phyloP scores from a whole-genome alignment of 371 early-diverging fungal genomes.

The Sporodiniella umbellata region DNA sequence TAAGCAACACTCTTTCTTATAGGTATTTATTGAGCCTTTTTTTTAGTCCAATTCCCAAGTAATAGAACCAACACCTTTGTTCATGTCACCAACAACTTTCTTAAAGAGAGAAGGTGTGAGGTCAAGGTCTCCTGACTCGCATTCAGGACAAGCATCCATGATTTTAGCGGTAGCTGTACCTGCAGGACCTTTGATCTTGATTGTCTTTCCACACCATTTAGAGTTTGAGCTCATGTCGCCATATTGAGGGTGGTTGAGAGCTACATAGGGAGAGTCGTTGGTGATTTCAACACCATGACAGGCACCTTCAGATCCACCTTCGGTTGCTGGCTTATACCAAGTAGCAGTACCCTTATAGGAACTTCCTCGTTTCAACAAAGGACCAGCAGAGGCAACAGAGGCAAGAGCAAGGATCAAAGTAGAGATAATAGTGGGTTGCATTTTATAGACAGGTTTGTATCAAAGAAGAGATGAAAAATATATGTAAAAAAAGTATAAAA shows the following conservation, averaged over 20 bases:
- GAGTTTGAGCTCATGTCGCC: conserved; percentile 9
- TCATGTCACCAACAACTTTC: conserved; percentile 22
- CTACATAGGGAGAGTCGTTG: conserved; percentile 10
- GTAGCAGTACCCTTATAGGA: conserved; percentile 16
- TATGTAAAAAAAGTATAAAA: too few relatives aligned
- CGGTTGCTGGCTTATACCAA: conserved; percentile 16
- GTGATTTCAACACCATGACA: conserved; percentile 8
- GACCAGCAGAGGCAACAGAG: too few relatives aligned
- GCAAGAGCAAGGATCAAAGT: too few relatives aligned
- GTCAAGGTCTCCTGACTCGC: conserved; percentile 1
- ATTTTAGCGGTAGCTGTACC: conserved; percentile 13
- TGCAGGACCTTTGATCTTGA: conserved; percentile 9
- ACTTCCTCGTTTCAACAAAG: conserved; percentile 7
- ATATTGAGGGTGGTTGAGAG: conserved; percentile 13
- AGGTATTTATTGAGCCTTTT: too few relatives aligned
- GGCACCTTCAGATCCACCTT: conserved; percentile 16
- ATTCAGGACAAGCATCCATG: conserved; percentile 25
- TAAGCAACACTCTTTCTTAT: too few relatives aligned
- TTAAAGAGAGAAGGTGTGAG: neutral
- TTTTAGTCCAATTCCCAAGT: conserved; percentile 15
- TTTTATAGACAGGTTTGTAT: too few relatives aligned
- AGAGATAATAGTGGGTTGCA: too few relatives aligned
- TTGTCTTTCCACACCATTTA: conserved; percentile 11
- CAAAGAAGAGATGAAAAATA: too few relatives aligned
- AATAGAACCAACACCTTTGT: conserved; percentile 21